Percentiles rank a stretch among this genome's conserved stretches.
phyloP scores from a whole-genome alignment of 169 alveolate species.

The Plasmodium ovale region DNA sequence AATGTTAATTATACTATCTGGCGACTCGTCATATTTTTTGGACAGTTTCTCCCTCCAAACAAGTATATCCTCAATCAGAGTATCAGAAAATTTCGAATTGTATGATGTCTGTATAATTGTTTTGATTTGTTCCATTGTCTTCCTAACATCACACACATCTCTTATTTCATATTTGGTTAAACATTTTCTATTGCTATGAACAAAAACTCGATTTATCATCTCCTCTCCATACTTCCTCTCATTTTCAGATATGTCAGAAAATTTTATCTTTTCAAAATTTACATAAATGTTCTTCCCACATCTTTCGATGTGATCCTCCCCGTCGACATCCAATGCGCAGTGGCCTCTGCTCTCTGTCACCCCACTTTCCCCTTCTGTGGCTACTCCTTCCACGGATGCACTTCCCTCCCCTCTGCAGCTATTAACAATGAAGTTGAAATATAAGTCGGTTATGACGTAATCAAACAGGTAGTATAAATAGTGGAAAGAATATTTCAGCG shows the following conservation, averaged over 20 bases:
- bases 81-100: constrained; percentile 7
- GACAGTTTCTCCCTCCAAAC: constrained; percentile 50
- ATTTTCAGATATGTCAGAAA: constrained; percentile 18
- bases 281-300: constrained; percentile 5
- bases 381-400: neutral
- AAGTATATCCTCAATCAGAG: constrained; percentile 43
- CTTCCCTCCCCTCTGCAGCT: neutral
- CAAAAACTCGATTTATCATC: constrained; percentile 27
- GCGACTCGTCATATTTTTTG: constrained; percentile 36
- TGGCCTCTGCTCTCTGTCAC: neutral
- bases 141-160: constrained; percentile 27
- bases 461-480: constrained; percentile 92
- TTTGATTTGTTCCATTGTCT: constrained; percentile 57
- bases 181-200: constrained; percentile 46
- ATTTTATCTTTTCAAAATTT: constrained; percentile 44
- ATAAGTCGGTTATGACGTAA: constrained; percentile 81
- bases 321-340: neutral
- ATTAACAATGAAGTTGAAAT: constrained; percentile 38
- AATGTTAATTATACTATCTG: constrained; percentile 56
- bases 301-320: neutral
- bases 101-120: constrained; percentile 56
- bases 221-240: constrained; percentile 53
- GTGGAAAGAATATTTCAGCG: constrained; percentile 93
- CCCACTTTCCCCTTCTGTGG: neutral
- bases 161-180: neutral